Evolutionary conservation across 768 basidiomycete genomes (phyloP).

Genomic region (Boletus reticuloceps): DNA sequence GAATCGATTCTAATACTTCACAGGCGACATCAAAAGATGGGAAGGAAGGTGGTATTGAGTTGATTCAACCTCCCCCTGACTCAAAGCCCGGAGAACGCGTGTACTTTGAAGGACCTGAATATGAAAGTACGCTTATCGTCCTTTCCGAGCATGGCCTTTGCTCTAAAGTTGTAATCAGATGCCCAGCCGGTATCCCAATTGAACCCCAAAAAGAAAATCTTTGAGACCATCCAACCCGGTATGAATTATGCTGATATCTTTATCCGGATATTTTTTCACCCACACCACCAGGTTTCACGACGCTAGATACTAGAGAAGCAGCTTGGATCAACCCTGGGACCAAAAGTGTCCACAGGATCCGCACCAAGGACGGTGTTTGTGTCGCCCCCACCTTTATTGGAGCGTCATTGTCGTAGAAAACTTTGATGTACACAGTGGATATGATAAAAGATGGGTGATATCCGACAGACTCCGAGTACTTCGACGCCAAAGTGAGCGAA

Average conservation of each 20-base stretch:
- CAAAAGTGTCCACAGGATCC: constrained; percentile 76
- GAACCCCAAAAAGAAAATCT: constrained; percentile 99
- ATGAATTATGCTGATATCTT: constrained; percentile 7
- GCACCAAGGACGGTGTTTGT: constrained; percentile 84
- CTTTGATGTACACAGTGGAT: not conserved
- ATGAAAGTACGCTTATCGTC: constrained; percentile 55
- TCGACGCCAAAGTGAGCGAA: too few species aligned
- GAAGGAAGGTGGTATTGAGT: constrained; percentile 86
- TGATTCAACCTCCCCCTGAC: constrained; percentile 83
- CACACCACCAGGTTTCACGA: constrained; percentile 67
- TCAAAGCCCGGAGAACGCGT: constrained; percentile 90
- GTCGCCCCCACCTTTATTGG: constrained; percentile 78
- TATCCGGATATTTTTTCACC: not conserved
- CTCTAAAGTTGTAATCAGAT: constrained; percentile 35
- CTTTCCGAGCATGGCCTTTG: not conserved
- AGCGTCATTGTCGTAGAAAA: constrained; percentile 80
- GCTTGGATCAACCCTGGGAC: constrained; percentile 90
- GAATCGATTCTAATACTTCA: not conserved
- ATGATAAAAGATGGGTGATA: not conserved
- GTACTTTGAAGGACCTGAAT: constrained; percentile 91
- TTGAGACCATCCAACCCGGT: constrained; percentile 95
- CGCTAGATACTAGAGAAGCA: constrained; percentile 73
- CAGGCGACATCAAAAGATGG: constrained; percentile 91
- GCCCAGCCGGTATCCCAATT: constrained; percentile 74
- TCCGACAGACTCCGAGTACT: not conserved